These are phyloP conservation scores for Clarireedia paspali DNA, from an alignment of 2,329 filamentous ascomycete species.

Conservation along the genomic window DNA sequence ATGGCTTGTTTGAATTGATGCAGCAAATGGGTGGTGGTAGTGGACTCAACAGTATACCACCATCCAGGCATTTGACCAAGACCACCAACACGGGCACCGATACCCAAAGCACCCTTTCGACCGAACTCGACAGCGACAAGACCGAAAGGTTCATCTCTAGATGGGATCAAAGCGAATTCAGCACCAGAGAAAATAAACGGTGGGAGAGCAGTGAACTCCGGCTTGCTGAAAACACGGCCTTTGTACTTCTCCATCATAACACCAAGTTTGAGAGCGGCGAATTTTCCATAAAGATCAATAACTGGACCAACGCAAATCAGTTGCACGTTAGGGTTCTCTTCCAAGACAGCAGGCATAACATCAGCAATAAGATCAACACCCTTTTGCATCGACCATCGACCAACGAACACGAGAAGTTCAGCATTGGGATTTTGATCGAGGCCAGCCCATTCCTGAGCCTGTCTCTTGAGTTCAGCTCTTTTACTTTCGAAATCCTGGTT, in stretches of 20 bases:
- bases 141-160: conserved; percentile 61
- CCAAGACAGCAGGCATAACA: conserved; percentile 55
- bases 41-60: conserved; percentile 64
- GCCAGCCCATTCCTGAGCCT: conserved; percentile 62
- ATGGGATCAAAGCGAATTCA: conserved; percentile 61
- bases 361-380: conserved; percentile 62
- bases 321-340: conserved; percentile 51
- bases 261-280: conserved; percentile 57
- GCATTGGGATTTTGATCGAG: conserved; percentile 53
- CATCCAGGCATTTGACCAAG: conserved; percentile 65
- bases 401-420: conserved; percentile 61
- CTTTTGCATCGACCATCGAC: conserved; percentile 63
- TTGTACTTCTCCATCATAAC: conserved; percentile 57
- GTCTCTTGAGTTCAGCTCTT: conserved; percentile 45
- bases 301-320: conserved; percentile 57
- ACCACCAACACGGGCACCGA: conserved; percentile 58
- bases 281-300: conserved; percentile 61
- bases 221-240: conserved; percentile 58
- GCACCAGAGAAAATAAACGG: conserved; percentile 60
- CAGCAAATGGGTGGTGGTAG: conserved; percentile 53
- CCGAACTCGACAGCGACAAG: conserved; percentile 63
- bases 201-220: conserved; percentile 60
- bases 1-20: conserved; percentile 60
- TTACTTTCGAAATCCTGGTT: conserved; percentile 47
- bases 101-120: conserved; percentile 58